Conservation (phyloP, 108 stramenopile genomes). For the Ochromonas danica region DNA sequence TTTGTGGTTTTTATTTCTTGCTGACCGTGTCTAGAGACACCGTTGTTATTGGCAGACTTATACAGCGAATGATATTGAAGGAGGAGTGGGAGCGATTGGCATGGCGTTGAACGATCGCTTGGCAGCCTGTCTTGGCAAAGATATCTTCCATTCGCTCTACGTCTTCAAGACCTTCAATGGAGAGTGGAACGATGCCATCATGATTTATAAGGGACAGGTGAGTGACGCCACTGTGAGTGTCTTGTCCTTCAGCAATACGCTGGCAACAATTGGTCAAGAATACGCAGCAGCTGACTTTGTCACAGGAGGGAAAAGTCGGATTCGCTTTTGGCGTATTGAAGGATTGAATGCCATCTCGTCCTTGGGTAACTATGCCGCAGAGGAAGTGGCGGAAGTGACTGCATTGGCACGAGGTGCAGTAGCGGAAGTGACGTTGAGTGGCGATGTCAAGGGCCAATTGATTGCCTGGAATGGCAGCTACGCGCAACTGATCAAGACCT, state of each 20-base stretch:
- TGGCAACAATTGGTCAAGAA: neutral
- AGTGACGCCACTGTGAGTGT: neutral
- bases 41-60: too few relatives aligned
- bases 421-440: neutral
- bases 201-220: neutral
- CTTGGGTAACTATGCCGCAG: neutral
- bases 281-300: neutral
- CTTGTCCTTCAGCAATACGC: neutral
- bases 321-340: constrained; percentile 4
- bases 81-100: neutral
- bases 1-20: too few relatives aligned
- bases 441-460: neutral
- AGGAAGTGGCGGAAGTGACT: neutral
- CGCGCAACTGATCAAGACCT: neutral
- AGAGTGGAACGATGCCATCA: neutral
- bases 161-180: neutral
- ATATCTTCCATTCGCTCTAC: neutral
- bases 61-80: neutral
- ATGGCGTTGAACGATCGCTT: neutral
- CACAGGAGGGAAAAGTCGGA: constrained; percentile 2
- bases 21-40: too few relatives aligned
- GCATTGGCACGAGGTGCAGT: neutral
- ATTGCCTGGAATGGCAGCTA: neutral
- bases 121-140: neutral
- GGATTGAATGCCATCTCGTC: neutral